Evolutionary conservation across 1,284 basidiomycete species (phyloP), one percentile per base, ranked within the genome.

Genomic region (Naganishia cerealis): DNA sequence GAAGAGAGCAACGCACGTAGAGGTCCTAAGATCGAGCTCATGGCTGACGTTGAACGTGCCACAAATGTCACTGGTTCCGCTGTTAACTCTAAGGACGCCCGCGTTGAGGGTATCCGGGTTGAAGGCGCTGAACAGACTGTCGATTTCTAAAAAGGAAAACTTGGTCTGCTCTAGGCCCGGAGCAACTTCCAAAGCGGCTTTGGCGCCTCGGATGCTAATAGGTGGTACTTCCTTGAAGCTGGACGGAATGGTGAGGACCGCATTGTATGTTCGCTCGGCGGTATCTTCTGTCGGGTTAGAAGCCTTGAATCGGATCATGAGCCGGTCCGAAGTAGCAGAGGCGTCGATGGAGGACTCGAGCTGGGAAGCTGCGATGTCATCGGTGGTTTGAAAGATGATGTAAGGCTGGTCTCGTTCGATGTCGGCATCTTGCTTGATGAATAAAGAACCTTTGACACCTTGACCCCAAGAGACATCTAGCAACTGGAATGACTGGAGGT

Each of bases 11-110:
- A 48, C 67, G 39, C 65, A 70, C 63, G 69, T 66, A 1, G 57
- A 39, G 4, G 69, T 72, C 50, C 18, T 56, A 39, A 72, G 57
- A 33, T 67, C 54, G 13, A 72, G 67, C 40, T 63, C 66, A 15
- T 52, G 61, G 16, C 62, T 67, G 58, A 72, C 71, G 56, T 72
- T 71, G 71, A 70, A 72, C 2, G 67, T 57, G 29, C 71, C 71
- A 10, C 54, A 40, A 38, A 72, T 71, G 43, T 58, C 66, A 12
- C 71, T 69, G n/a, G 68, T 68, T 10, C 53, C 67, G 10, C 53
- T 56, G 53, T 18, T 62, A 9, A 68, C 21, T 18, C 53, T 40
- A 33, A 57, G 50, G n/a, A 46, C 26, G 21, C 24, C 40, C 3
- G 43, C 67, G 6, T 59, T 54, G n/a, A 62, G 53, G 8, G 26